Base-by-base conservation (phyloP, 805 yeast species). In the Dipodascopsis uninucleata region DNA sequence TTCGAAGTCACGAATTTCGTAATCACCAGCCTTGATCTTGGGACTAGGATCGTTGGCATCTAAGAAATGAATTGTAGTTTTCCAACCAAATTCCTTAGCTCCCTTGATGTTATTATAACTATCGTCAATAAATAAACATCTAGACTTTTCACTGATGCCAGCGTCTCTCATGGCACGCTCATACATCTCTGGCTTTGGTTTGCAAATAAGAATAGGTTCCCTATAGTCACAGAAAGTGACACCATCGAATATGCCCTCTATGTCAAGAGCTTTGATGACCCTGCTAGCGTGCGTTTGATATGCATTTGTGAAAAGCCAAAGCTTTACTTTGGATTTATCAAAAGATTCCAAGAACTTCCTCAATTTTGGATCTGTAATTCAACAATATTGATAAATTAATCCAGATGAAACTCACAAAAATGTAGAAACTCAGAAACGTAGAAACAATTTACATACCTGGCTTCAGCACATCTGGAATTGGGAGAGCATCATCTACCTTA, bases 221-320 rank as follows among this genome's bases (percentile, higher is more conserved):
- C 61, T 54, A 61, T 93, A 93, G 67, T 93, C 95, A 67, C 98
- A 93, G 65, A 70, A 90, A 1, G 97, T 87, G 55, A 93, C 74
- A 47, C 98, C 98, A 55, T 90, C 97, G 61, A 93, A 89, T 43
- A 87, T 61, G 62, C 89, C 96, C n/a, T 90, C 97, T 23, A 90
- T 63, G 1, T 96, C 97, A 38, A 90, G 69, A 37, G 90, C 70
- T 33, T 79, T 74, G 16, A 88, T 72, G 24, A 87, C 95, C 39
- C 97, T 72, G 35, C 80, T 51, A n/a, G 90, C 98, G 65, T 90
- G 98, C 59, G 79, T 87, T 61, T 82, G 81, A 68, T 90, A 90
- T 1, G 98, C 97, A 63, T 90, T 90, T 3, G 98, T 90, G 59
- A 87, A 84, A 34, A 93, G 73, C 98, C 98, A 90, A 52, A 90